Conservation (phyloP, 106 monocot species). For the Dioscorea dumetorum region DNA sequence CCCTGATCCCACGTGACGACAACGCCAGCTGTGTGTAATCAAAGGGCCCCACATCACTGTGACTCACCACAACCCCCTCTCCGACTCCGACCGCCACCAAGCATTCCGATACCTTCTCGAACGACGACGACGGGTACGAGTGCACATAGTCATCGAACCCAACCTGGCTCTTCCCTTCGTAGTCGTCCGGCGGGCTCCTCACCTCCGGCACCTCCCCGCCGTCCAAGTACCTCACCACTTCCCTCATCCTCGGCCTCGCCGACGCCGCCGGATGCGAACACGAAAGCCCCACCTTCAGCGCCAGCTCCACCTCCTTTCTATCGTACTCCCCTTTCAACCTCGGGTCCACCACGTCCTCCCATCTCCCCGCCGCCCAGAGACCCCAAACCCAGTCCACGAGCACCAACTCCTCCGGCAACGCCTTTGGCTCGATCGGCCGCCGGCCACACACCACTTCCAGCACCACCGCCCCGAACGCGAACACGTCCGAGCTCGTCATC, state of each 20-base stretch:
- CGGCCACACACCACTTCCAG: constrained; percentile 75
- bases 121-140: constrained; percentile 55
- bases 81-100: not conserved
- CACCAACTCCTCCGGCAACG: constrained; percentile 42
- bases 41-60: too few species aligned
- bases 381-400: constrained; percentile 66
- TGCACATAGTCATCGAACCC: constrained; percentile 62
- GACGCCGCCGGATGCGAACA: constrained; percentile 50
- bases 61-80: not conserved
- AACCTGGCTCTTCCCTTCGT: constrained; percentile 8
- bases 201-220: constrained; percentile 36
- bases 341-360: constrained; percentile 39
- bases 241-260: constrained; percentile 60
- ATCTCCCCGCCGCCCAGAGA: constrained; percentile 22
- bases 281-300: constrained; percentile 54
- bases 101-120: constrained; percentile 20
- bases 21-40: too few species aligned
- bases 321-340: constrained; percentile 35
- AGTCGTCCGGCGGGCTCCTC: constrained; percentile 11
- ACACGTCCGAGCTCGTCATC: constrained; percentile 61
- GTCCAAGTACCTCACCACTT: constrained; percentile 59
- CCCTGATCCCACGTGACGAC: too few species aligned
- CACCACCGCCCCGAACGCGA: constrained; percentile 67
- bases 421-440: constrained; percentile 70
- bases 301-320: constrained; percentile 30